phyloP scores from a whole-genome alignment of 495 filamentous ascomycete species.

The Talaromyces borbonicus region DNA sequence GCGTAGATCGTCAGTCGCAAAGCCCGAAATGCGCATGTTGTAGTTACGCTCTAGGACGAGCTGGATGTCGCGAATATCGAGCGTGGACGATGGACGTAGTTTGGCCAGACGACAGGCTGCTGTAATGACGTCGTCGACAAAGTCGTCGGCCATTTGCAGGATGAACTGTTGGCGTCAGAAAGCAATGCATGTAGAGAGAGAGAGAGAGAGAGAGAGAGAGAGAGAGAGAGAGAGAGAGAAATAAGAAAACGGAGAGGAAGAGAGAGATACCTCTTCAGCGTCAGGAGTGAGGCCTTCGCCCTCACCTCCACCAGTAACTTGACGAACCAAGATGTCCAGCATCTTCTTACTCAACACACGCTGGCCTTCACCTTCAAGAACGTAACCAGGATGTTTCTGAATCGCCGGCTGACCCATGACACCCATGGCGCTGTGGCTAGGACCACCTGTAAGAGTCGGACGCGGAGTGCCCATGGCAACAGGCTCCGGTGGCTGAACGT shows the following conservation, averaged over 20 bases:
- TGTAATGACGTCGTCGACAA: constrained; percentile 82
- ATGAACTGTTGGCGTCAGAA: constrained; percentile 58
- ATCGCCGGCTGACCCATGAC: constrained; percentile 82
- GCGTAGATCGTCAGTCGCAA: constrained; percentile 84
- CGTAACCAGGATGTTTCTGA: constrained; percentile 65
- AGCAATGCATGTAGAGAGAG: background rate
- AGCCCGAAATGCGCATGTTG: constrained; percentile 95
- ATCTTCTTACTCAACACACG: constrained; percentile 90
- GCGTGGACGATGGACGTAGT: constrained; percentile 72
- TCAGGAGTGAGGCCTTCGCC: constrained; percentile 71
- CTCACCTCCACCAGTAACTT: constrained; percentile 75
- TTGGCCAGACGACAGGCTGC: constrained; percentile 87
- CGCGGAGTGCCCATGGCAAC: constrained; percentile 61
- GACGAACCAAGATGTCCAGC: constrained; percentile 86
- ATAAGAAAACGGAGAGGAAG: background rate
- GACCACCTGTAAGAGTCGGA: constrained; percentile 69
- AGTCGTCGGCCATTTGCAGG: constrained; percentile 84
- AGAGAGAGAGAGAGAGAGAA: constrained; percentile 2
- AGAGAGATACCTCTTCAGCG: constrained; percentile 73
- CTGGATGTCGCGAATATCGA: constrained; percentile 91
- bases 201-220: constrained; percentile 4
- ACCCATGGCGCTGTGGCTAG: constrained; percentile 58
- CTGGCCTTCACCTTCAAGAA: constrained; percentile 82
- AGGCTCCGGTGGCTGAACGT: constrained; percentile 56
- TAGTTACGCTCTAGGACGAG: constrained; percentile 92